Evolutionary conservation across 305 asterid species (phyloP).

Genomic region (Fraxinus platypoda): DNA sequence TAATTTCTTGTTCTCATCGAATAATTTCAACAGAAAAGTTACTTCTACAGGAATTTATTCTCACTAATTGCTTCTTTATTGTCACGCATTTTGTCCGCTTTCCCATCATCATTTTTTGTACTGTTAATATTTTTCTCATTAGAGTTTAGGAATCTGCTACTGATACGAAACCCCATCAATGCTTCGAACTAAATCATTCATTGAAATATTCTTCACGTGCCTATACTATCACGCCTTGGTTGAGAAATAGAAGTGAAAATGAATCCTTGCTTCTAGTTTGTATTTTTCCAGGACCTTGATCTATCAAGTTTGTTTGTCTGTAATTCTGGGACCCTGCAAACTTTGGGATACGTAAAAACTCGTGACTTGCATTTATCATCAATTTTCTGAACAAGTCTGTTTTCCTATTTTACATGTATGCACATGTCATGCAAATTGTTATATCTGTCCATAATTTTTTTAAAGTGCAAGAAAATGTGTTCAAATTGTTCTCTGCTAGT

Average conservation of each 20-base stretch:
- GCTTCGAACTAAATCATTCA: neutral
- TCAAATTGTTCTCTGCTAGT: slow-evolving; percentile 11
- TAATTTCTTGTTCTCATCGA: slow-evolving; percentile 1
- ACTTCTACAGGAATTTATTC: neutral
- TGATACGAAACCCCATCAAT: neutral
- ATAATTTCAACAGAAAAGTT: neutral
- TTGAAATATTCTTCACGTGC: neutral
- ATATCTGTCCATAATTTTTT: slow-evolving; percentile 6
- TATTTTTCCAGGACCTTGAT: neutral
- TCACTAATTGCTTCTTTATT: neutral
- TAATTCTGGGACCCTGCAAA: neutral
- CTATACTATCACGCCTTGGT: neutral
- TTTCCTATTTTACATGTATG: slow-evolving; percentile 3
- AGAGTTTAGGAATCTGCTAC: neutral
- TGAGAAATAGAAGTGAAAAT: neutral
- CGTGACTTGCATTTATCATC: neutral
- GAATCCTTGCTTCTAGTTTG: neutral
- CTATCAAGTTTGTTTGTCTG: neutral
- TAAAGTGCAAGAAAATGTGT: neutral
- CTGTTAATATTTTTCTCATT: neutral
- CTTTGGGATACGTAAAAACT: neutral
- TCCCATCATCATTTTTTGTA: neutral
- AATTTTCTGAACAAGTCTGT: neutral
- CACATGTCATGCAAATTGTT: neutral
- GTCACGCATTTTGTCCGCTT: neutral